A percentile compares a stretch with the other conserved stretches of the same genome.
Evolutionary conservation across 2,329 filamentous ascomycete genomes (phyloP).

Genomic region (Keithomyces neogunnii): DNA sequence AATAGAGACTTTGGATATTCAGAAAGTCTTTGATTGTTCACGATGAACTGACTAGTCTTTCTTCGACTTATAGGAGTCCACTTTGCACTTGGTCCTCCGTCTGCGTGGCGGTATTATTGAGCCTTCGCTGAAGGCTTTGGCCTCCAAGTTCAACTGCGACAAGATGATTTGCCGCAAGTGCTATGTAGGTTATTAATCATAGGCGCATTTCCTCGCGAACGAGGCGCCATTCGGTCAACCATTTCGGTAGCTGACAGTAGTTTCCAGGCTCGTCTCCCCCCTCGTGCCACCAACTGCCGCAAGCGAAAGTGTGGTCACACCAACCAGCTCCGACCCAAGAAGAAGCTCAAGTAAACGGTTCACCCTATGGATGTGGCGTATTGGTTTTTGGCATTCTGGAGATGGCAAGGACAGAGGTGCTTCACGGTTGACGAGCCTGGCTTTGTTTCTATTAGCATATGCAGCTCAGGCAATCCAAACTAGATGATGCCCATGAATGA

Average conservation of each 20-base stretch:
- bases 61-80: constrained; percentile 65
- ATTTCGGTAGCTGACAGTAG: constrained; percentile 8
- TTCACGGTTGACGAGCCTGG: constrained; percentile 27
- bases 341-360: constrained; percentile 83
- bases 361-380: constrained; percentile 34
- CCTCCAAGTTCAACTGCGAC: constrained; percentile 99
- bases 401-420: constrained; percentile 26
- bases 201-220: neutral
- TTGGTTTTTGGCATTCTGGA: constrained; percentile 32
- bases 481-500: constrained; percentile 25
- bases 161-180: constrained; percentile 99
- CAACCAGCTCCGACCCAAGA: constrained; percentile 99
- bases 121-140: constrained; percentile 95
- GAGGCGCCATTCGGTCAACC: neutral
- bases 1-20: neutral
- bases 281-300: constrained; percentile 99
- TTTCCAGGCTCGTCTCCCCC: constrained; percentile 69
- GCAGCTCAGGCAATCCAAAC: constrained; percentile 28
- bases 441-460: constrained; percentile 33
- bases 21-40: neutral
- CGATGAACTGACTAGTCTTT: neutral
- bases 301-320: constrained; percentile 99
- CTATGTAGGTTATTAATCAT: constrained; percentile 63
- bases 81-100: constrained; percentile 95
- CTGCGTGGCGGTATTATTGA: constrained; percentile 99